Evolutionary conservation across 257 asterid genomes (phyloP).

Genomic region (Solanum chmielewskii): DNA sequence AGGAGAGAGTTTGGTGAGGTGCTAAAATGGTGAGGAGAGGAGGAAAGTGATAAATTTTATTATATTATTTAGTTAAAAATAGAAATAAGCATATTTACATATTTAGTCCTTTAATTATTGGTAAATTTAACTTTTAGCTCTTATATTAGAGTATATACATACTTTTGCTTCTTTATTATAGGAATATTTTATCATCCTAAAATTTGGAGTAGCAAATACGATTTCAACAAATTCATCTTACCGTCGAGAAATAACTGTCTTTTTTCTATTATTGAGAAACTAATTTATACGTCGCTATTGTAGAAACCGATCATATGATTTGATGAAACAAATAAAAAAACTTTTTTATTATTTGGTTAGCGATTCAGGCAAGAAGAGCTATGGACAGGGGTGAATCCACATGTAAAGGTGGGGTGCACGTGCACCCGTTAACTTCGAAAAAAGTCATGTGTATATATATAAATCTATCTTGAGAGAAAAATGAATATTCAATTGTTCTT

Average conservation of each 20-base stretch:
- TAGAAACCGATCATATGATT: fast-evolving
- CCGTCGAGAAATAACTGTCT: too few species aligned
- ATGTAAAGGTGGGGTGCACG: too few species aligned
- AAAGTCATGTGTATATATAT: too few species aligned
- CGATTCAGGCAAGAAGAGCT: background rate
- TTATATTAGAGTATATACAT: background rate
- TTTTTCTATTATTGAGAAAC: background rate
- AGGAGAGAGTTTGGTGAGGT: background rate
- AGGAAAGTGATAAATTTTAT: background rate
- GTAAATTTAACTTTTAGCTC: background rate
- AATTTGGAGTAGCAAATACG: background rate
- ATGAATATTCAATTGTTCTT: too few species aligned
- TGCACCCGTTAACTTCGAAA: too few species aligned
- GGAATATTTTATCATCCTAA: background rate
- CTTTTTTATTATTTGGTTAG: background rate
- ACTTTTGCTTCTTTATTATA: background rate
- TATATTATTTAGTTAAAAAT: background rate
- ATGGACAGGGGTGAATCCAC: too few species aligned
- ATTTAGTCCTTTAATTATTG: background rate
- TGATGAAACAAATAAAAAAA: background rate
- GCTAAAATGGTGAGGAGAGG: background rate
- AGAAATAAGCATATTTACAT: background rate
- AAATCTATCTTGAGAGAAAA: too few species aligned
- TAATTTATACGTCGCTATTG: fast-evolving
- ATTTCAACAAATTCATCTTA: background rate